Conservation (phyloP, 495 filamentous ascomycete species). For the Xeromyces bisporus region DNA sequence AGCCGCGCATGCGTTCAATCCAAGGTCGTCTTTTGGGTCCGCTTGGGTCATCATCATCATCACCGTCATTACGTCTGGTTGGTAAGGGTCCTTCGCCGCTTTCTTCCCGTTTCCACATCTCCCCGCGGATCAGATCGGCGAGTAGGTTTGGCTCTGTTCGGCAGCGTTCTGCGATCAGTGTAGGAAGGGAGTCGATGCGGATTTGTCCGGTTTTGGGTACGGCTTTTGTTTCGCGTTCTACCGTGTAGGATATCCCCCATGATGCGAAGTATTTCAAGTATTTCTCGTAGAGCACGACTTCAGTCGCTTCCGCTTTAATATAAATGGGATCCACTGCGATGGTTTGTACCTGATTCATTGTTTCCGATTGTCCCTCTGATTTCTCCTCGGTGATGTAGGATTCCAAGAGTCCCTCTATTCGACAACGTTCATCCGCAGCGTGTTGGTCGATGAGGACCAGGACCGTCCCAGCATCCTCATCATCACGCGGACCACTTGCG, state of each 20-base stretch:
- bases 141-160: slow-evolving; percentile 50
- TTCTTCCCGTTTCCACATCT: slow-evolving; percentile 44
- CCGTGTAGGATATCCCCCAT: slow-evolving; percentile 58
- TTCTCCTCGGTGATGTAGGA: slow-evolving; percentile 19
- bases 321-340: slow-evolving; percentile 33
- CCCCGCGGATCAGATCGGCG: slow-evolving; percentile 53
- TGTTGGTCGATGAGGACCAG: slow-evolving; percentile 86
- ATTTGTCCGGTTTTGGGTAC: slow-evolving; percentile 9
- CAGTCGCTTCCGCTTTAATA: slow-evolving; percentile 43
- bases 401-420: slow-evolving; percentile 51
- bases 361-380: neutral
- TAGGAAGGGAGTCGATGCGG: slow-evolving; percentile 42
- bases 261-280: slow-evolving; percentile 38
- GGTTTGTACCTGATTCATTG: slow-evolving; percentile 10
- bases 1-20: slow-evolving; percentile 43
- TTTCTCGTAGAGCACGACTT: slow-evolving; percentile 36
- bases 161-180: slow-evolving; percentile 58
- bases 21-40: too few relatives aligned
- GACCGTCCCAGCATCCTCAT: slow-evolving; percentile 7
- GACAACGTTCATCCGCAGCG: slow-evolving; percentile 78
- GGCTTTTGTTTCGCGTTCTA: slow-evolving; percentile 1
- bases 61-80: neutral
- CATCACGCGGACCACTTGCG: neutral
- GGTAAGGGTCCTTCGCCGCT: slow-evolving; percentile 5
- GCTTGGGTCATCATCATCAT: too few relatives aligned